Evolutionary conservation across 1,139 yeast genomes (phyloP).

Genomic region (Pichia sp.): DNA sequence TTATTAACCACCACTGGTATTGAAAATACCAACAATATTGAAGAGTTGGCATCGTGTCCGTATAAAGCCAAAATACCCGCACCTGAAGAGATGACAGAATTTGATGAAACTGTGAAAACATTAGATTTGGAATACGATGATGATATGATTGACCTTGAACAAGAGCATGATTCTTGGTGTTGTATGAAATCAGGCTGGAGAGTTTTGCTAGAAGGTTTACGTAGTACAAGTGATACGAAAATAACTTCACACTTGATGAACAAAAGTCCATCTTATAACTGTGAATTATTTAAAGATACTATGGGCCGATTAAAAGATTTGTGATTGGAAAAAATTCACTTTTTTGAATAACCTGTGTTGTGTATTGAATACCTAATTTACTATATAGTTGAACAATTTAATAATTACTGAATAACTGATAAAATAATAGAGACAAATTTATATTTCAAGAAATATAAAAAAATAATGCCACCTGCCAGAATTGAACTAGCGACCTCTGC

Average conservation of each 20-base stretch:
- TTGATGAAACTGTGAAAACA: slow-evolving; percentile 4
- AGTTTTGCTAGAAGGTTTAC: slow-evolving; percentile 10
- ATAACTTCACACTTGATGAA: background rate
- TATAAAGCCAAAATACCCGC: slow-evolving; percentile 18
- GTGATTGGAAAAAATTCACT: too few species aligned
- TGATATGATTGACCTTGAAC: slow-evolving; percentile 20
- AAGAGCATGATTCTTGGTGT: slow-evolving; percentile 30
- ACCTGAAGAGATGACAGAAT: slow-evolving; percentile 7
- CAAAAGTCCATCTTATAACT: too few species aligned
- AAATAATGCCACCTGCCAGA: slow-evolving; percentile 73
- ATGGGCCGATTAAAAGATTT: too few species aligned
- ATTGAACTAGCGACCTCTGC: slow-evolving; percentile 96
- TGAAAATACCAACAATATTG: slow-evolving; percentile 6
- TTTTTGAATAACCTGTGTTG: too few species aligned
- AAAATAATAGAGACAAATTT: too few species aligned
- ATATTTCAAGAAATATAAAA: too few species aligned
- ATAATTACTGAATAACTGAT: too few species aligned
- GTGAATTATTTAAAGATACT: too few species aligned
- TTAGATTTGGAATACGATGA: slow-evolving; percentile 8
- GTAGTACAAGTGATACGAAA: slow-evolving; percentile 4
- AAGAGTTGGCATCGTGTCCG: slow-evolving; percentile 18
- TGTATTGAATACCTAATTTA: too few species aligned
- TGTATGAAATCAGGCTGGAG: slow-evolving; percentile 16
- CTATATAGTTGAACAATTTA: too few species aligned
- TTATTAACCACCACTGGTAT: slow-evolving; percentile 11